A percentile compares a stretch with the other conserved stretches of the same genome.
These are phyloP conservation scores for Mycena capillaripes DNA, from an alignment of 768 basidiomycete species.

Conservation along the genomic window DNA sequence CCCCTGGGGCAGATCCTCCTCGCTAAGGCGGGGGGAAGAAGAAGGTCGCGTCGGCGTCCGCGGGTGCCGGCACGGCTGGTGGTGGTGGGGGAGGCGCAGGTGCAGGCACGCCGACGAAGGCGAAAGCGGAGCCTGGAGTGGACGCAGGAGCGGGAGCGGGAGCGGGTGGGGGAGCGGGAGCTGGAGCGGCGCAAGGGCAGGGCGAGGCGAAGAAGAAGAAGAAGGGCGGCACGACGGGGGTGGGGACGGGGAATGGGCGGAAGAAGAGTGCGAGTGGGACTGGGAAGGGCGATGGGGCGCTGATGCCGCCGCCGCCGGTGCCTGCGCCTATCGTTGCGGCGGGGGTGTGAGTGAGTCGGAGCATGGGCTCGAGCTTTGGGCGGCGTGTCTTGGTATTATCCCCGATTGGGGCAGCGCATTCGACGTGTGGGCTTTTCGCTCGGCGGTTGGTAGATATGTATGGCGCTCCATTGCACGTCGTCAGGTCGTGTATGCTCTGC, in stretches of 20 bases:
- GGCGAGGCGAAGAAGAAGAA: constrained; percentile 48
- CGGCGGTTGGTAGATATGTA: no score
- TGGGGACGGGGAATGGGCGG: constrained; percentile 60
- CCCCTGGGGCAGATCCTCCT: constrained; percentile 84
- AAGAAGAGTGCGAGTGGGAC: constrained; percentile 56
- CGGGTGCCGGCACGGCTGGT: constrained; percentile 12
- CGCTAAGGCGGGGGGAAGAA: constrained; percentile 64
- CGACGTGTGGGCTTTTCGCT: no score
- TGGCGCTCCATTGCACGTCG: no score
- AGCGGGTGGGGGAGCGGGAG: no score
- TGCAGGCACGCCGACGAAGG: constrained; percentile 39
- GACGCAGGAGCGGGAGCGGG: constrained; percentile 30
- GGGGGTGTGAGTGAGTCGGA: constrained; percentile 1
- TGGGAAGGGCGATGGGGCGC: constrained; percentile 23
- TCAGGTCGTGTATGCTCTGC: no score
- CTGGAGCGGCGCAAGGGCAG: no score
- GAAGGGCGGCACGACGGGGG: constrained; percentile 57
- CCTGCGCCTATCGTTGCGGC: constrained; percentile 32
- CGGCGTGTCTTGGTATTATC: background rate
- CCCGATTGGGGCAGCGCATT: no score
- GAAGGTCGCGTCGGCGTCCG: constrained; percentile 57
- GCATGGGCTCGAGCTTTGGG: background rate
- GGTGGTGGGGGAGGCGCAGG: constrained; percentile 31
- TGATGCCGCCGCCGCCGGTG: constrained; percentile 36
- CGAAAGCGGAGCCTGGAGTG: constrained; percentile 25